Percentiles rank a stretch among this genome's conserved stretches.
Evolutionary conservation across 2,329 filamentous ascomycete species (phyloP).

Genomic region (Orbilia quercus): DNA sequence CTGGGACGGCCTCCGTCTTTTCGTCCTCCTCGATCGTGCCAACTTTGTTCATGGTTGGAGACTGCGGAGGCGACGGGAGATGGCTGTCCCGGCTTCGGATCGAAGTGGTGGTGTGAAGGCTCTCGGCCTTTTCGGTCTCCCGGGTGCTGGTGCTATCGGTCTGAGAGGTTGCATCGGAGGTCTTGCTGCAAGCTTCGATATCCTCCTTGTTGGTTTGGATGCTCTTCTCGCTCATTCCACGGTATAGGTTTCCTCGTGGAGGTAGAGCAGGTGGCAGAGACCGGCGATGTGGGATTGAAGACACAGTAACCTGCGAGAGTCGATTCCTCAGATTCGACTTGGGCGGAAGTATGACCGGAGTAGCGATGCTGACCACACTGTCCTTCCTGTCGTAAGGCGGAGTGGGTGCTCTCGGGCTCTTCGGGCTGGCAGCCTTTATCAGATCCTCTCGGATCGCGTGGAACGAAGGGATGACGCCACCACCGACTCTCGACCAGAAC

Average conservation of each 20-base stretch:
- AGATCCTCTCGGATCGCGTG: constrained; percentile 42
- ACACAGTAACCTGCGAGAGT: constrained; percentile 43
- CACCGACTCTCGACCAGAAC: constrained; percentile 95
- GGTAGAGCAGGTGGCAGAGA: constrained; percentile 43
- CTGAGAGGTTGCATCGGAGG: constrained; percentile 29
- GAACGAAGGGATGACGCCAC: constrained; percentile 80
- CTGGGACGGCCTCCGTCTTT: constrained; percentile 24
- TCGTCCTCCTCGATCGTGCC: constrained; percentile 31
- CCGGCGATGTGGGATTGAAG: constrained; percentile 30
- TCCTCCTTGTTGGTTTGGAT: constrained; percentile 44
- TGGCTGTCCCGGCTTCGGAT: constrained; percentile 48
- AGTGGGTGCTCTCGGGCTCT: constrained; percentile 22
- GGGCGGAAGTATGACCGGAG: constrained; percentile 28
- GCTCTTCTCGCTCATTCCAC: constrained; percentile 47
- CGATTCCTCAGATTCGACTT: constrained; percentile 44
- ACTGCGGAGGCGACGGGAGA: constrained; percentile 47
- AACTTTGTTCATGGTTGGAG: constrained; percentile 44
- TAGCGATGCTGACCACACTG: constrained; percentile 28
- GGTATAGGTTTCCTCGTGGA: constrained; percentile 38
- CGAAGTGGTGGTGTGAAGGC: constrained; percentile 40
- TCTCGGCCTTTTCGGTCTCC: constrained; percentile 44
- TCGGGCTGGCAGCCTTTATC: constrained; percentile 40
- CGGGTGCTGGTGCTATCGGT: constrained; percentile 12
- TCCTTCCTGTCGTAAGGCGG: constrained; percentile 29
- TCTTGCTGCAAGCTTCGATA: constrained; percentile 35